Conservation (phyloP, 139 green algal species). For the Ulvella scutata region DNA sequence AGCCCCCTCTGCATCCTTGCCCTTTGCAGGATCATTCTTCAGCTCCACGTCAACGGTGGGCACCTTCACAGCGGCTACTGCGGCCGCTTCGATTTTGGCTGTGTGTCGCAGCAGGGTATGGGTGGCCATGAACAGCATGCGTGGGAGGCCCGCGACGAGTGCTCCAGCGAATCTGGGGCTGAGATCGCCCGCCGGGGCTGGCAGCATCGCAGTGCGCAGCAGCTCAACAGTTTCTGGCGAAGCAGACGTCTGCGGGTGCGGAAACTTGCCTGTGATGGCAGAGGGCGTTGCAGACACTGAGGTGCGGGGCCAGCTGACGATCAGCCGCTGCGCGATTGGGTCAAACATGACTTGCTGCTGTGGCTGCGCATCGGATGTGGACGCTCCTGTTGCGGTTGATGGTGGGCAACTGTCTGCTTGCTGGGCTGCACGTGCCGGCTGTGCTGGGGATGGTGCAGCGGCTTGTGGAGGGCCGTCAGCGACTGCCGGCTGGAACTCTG, state of each 20-base stretch:
- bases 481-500: no score
- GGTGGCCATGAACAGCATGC: neutral
- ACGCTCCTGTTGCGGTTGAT: neutral
- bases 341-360: no score
- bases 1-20: no score
- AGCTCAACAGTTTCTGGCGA: neutral
- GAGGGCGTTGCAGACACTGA: no score
- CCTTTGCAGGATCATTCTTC: no score
- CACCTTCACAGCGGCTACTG: no score
- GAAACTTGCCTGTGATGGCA: no score
- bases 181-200: neutral
- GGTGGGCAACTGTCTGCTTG: neutral
- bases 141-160: neutral
- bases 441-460: neutral
- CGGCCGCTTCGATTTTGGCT: neutral
- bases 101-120: neutral
- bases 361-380: no score
- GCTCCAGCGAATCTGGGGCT: neutral
- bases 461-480: neutral
- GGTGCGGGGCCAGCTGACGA: neutral
- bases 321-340: neutral
- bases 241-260: neutral
- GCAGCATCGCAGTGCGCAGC: neutral
- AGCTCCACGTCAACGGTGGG: no score
- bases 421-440: neutral